Conservation (phyloP, 1,139 yeast genomes). For the Suhomyces kunorum region DNA sequence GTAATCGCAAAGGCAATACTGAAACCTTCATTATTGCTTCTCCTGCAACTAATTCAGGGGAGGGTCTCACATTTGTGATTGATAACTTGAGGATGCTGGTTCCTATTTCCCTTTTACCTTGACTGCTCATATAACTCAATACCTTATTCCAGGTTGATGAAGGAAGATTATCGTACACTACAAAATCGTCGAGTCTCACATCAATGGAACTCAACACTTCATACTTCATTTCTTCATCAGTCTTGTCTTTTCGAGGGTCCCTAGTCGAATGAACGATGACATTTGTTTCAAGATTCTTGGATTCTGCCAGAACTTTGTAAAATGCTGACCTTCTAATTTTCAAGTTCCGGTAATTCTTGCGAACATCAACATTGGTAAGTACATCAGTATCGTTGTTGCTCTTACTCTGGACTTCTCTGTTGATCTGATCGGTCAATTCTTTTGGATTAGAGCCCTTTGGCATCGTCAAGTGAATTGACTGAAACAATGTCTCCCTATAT, state of each 20-base stretch:
- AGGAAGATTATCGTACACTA: conserved; percentile 74
- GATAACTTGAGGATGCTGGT: conserved; percentile 61
- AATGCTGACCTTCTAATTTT: conserved; percentile 63
- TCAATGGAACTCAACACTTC: conserved; percentile 52
- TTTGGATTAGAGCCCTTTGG: conserved; percentile 53
- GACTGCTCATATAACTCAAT: conserved; percentile 64
- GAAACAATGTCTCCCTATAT: conserved; percentile 67
- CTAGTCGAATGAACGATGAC: conserved; percentile 48
- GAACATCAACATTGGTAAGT: conserved; percentile 22
- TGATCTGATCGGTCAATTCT: conserved; percentile 53
- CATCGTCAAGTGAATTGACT: conserved; percentile 69
- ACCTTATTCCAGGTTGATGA: conserved; percentile 93
- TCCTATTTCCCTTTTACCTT: conserved; percentile 71
- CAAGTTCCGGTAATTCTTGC: conserved; percentile 43
- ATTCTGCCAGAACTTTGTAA: conserved; percentile 62
- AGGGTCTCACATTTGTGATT: conserved; percentile 66
- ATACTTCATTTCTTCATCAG: conserved; percentile 27
- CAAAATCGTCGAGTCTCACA: conserved; percentile 52
- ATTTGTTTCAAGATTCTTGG: conserved; percentile 53
- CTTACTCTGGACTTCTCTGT: conserved; percentile 40
- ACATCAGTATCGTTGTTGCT: conserved; percentile 8
- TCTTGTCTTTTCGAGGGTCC: conserved; percentile 44
- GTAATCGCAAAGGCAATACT: conserved; percentile 73
- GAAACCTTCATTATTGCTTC: conserved; percentile 62
- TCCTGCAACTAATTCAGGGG: conserved; percentile 61